Conservation (phyloP, 805 yeast species). For the Kodamaea jinghongensis region DNA sequence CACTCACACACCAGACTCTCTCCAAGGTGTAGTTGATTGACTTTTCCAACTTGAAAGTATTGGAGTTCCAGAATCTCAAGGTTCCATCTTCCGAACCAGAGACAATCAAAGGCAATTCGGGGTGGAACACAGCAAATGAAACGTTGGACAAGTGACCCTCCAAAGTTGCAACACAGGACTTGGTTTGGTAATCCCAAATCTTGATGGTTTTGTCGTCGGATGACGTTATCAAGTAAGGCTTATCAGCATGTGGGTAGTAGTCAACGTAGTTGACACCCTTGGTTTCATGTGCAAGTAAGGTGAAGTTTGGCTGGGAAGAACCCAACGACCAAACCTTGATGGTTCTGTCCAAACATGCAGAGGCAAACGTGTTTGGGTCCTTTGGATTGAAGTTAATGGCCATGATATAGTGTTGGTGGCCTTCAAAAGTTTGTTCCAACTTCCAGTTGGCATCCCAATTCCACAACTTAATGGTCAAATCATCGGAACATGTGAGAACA, state of each 20-base stretch:
- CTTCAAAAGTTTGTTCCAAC: conserved; percentile 85
- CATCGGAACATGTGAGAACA: conserved; percentile 86
- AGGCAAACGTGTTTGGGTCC: conserved; percentile 96
- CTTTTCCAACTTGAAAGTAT: conserved; percentile 90
- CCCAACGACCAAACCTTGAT: conserved; percentile 97
- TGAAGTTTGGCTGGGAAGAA: conserved; percentile 82
- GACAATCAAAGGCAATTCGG: conserved; percentile 90
- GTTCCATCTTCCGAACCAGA: conserved; percentile 98
- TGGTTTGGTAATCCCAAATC: conserved; percentile 97
- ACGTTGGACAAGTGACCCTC: conserved; percentile 95
- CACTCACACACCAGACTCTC: conserved; percentile 93
- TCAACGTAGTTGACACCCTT: conserved; percentile 96
- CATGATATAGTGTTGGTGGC: conserved; percentile 96
- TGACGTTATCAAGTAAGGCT: conserved; percentile 89
- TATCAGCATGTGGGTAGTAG: conserved; percentile 95
- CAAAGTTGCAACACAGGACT: conserved; percentile 88
- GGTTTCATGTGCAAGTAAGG: conserved; percentile 84
- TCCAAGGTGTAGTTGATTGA: conserved; percentile 88
- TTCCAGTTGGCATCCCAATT: conserved; percentile 97
- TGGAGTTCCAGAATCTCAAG: conserved; percentile 90
- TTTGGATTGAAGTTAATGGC: conserved; percentile 93
- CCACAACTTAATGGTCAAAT: conserved; percentile 88
- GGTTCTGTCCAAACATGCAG: conserved; percentile 94
- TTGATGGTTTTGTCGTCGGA: conserved; percentile 88
- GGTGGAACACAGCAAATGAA: conserved; percentile 96